Percentiles rank a stretch among this genome's conserved stretches.
These are phyloP conservation scores for Fusarium annulatum DNA, from an alignment of 2,329 filamentous ascomycete genomes.

Conservation along the genomic window DNA sequence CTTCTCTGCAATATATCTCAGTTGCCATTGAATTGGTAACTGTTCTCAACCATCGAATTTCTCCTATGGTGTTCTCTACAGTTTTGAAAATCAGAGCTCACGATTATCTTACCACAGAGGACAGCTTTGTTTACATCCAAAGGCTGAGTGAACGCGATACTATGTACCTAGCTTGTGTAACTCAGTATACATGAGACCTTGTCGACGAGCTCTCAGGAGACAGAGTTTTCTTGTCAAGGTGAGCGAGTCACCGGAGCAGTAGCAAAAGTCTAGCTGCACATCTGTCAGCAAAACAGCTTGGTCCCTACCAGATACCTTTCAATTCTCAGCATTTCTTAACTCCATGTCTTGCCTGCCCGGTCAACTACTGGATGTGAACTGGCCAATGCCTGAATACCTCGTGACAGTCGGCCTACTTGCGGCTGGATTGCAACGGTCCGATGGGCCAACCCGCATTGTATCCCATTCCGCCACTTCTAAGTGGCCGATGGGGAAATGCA, in stretches of 20 bases:
- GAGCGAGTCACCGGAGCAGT: neutral
- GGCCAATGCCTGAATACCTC: neutral
- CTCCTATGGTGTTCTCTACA: no score
- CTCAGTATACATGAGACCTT: neutral
- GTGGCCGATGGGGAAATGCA: neutral
- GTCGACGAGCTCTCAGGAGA: neutral
- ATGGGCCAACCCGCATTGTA: neutral
- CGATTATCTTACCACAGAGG: no score
- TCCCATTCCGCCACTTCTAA: neutral
- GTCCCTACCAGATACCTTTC: neutral
- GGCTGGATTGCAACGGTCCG: neutral
- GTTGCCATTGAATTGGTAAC: no score
- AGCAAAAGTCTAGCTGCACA: no score
- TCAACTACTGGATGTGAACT: neutral
- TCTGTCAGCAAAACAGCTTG: no score
- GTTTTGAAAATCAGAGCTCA: no score
- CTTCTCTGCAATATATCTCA: neutral
- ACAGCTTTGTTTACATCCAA: neutral
- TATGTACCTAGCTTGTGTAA: neutral
- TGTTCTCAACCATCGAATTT: no score
- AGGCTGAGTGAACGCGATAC: fast-evolving
- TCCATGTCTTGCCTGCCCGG: neutral
- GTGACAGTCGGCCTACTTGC: neutral
- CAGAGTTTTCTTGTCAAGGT: neutral
- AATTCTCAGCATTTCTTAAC: no score